phyloP scores from a whole-genome alignment of 306 rosid genomes.

The Cucurbita argyrosperma region DNA sequence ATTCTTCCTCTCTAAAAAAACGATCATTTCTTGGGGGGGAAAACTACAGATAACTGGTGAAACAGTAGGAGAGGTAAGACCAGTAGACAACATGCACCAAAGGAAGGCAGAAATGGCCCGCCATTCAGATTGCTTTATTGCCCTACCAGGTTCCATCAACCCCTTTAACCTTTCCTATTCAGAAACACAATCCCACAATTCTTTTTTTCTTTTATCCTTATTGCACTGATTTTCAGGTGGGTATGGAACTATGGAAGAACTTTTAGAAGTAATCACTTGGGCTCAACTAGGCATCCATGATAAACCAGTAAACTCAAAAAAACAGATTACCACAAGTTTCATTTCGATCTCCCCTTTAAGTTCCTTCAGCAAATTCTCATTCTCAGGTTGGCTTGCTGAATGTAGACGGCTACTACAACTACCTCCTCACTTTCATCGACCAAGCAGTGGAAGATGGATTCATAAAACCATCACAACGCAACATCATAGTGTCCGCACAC shows the following conservation, averaged over 20 bases:
- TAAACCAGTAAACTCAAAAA: slow-evolving; percentile 28
- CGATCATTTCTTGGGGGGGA: not conserved
- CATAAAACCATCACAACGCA: slow-evolving; percentile 41
- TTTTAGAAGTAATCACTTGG: slow-evolving; percentile 47
- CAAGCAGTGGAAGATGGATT: slow-evolving; percentile 51
- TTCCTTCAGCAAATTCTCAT: not conserved
- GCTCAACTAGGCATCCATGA: slow-evolving; percentile 53
- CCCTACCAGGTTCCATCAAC: slow-evolving; percentile 38
- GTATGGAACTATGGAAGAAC: slow-evolving; percentile 46
- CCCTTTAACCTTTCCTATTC: not conserved
- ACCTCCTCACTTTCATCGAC: slow-evolving; percentile 36
- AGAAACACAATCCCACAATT: not conserved
- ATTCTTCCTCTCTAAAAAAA: not conserved
- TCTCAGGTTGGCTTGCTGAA: slow-evolving; percentile 41
- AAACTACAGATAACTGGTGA: slow-evolving; percentile 38
- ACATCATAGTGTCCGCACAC: slow-evolving; percentile 39
- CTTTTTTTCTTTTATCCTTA: not conserved
- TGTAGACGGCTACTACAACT: slow-evolving; percentile 46
- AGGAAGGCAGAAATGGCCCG: slow-evolving; percentile 64
- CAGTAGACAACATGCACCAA: slow-evolving; percentile 51
- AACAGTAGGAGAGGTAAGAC: slow-evolving; percentile 40
- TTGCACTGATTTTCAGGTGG: slow-evolving; percentile 25
- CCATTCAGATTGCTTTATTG: slow-evolving; percentile 49
- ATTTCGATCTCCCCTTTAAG: not conserved
- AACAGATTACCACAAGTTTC: not conserved